These are phyloP conservation scores for Chenopodium berlandieri DNA, from an alignment of 148 eudicot genomes.

Conservation along the genomic window DNA sequence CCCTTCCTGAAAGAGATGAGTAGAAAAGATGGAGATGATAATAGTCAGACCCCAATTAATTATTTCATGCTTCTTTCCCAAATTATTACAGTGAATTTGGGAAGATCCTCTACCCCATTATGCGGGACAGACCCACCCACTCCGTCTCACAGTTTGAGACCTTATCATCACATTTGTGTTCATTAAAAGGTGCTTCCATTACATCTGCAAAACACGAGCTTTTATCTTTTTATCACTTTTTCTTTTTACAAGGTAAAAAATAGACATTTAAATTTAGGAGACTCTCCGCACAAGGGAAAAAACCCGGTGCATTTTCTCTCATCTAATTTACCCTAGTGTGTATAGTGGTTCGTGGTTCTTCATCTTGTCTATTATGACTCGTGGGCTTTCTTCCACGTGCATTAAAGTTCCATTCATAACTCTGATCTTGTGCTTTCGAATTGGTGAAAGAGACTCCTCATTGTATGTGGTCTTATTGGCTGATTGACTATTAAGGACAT, in stretches of 20 bases:
- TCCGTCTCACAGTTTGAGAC: constrained; percentile 6
- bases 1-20: constrained; percentile 4
- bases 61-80: constrained; percentile 20
- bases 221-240: background rate
- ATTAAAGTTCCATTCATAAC: background rate
- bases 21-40: constrained; percentile 5
- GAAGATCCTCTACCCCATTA: constrained; percentile 10
- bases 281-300: too few species aligned
- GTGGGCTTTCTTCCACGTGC: background rate
- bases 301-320: too few species aligned
- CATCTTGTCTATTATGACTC: background rate
- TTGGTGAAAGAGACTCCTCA: background rate
- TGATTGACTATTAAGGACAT: background rate
- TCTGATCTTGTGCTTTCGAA: background rate
- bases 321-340: background rate
- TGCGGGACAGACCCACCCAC: background rate
- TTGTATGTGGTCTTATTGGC: background rate
- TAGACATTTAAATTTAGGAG: too few species aligned
- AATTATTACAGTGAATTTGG: constrained; percentile 7
- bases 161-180: constrained; percentile 4
- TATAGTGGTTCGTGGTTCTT: background rate
- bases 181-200: constrained; percentile 14
- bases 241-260: too few species aligned
- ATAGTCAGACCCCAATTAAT: constrained; percentile 12
- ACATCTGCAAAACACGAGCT: background rate